Conservation (phyloP, 1,284 basidiomycete genomes). For the Tilletia caries region DNA sequence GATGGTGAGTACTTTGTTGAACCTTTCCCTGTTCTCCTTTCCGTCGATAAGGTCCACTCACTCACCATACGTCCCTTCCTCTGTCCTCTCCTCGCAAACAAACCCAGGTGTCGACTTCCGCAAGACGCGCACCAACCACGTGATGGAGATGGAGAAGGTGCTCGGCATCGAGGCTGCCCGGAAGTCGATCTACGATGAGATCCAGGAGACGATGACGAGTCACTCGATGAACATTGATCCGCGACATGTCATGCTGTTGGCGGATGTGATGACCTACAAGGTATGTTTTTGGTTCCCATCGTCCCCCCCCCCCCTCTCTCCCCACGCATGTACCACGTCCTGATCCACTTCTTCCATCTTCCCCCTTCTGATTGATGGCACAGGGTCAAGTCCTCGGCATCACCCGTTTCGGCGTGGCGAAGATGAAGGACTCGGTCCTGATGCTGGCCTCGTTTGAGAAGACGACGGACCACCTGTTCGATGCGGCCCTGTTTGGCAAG, state of each 20-base stretch:
- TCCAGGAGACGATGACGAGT: conserved; percentile 92
- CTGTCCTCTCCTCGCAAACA: conserved; percentile 61
- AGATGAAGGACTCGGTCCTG: conserved; percentile 99
- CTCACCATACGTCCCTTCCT: too few relatives aligned
- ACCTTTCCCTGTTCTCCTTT: too few relatives aligned
- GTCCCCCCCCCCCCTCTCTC: background rate
- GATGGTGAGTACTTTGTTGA: conserved; percentile 82
- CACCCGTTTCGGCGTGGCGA: conserved; percentile 98
- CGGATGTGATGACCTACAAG: conserved; percentile 99
- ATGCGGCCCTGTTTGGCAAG: conserved; percentile 93
- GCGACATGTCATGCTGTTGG: conserved; percentile 95
- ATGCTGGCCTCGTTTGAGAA: conserved; percentile 99
- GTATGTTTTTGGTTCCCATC: conserved; percentile 39
- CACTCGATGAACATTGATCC: conserved; percentile 99
- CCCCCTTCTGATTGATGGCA: background rate
- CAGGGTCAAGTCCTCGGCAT: conserved; percentile 97
- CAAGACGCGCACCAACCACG: conserved; percentile 85
- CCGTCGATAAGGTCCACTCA: too few relatives aligned
- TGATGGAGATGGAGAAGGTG: conserved; percentile 90
- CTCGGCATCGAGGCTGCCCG: conserved; percentile 96
- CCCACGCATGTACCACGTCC: background rate
- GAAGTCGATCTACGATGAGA: conserved; percentile 86
- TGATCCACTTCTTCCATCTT: background rate
- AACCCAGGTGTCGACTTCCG: conserved; percentile 58
- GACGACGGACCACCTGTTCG: conserved; percentile 97